phyloP scores from a whole-genome alignment of 768 basidiomycete genomes.

The Peribolospora baueri region DNA sequence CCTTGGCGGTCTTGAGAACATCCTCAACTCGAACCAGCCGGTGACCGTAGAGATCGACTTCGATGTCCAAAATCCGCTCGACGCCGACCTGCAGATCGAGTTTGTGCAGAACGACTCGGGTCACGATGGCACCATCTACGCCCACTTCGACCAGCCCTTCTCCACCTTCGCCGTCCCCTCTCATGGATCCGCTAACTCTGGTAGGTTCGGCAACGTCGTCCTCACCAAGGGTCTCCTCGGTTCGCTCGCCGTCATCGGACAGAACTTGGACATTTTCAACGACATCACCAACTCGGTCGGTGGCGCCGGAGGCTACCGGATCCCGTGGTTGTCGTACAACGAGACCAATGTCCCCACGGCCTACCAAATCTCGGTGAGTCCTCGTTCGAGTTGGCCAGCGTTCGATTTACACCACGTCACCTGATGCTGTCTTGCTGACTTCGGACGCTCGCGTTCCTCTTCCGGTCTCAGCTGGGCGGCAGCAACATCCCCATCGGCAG shows the following conservation, averaged over 20 bases:
- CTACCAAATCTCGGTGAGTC: conserved; percentile 17
- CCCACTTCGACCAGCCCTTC: conserved; percentile 35
- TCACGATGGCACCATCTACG: conserved; percentile 31
- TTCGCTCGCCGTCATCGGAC: conserved; percentile 32
- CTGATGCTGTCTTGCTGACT: not conserved
- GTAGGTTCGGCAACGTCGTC: conserved; percentile 32
- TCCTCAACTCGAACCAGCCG: not conserved
- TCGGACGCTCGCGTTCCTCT: conserved; percentile 1
- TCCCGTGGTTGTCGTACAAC: conserved; percentile 40
- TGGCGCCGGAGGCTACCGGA: conserved; percentile 34
- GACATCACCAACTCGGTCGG: conserved; percentile 11
- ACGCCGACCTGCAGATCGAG: conserved; percentile 32
- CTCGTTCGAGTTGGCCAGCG: too few species aligned
- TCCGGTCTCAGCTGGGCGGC: not conserved
- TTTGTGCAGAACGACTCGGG: conserved; percentile 34
- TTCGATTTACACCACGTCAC: conserved; percentile 1
- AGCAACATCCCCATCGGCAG: not conserved
- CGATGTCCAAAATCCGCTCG: conserved; percentile 25
- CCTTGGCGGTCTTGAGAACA: not conserved
- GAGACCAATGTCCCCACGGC: conserved; percentile 31
- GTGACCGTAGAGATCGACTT: conserved; percentile 29
- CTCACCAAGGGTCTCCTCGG: conserved; percentile 34
- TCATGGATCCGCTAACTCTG: conserved; percentile 37
- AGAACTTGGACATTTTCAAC: not conserved
- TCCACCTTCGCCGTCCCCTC: conserved; percentile 33